Evolutionary conservation across 805 yeast genomes (phyloP).

Genomic region (Starmerella ratchasimensis): DNA sequence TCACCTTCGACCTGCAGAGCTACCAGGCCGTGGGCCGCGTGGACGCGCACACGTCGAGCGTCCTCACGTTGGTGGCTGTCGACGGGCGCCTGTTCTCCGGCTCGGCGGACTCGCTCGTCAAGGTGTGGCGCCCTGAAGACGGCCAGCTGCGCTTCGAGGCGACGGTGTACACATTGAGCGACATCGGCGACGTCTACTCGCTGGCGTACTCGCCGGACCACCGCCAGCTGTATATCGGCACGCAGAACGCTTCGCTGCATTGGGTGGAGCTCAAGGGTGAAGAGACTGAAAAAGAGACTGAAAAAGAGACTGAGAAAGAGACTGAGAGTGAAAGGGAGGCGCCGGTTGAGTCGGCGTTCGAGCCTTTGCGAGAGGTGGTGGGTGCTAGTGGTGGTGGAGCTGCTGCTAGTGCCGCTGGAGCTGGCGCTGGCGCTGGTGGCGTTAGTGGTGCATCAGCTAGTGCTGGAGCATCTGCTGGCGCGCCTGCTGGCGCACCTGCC

Average conservation of each 20-base stretch:
- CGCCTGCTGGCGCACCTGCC: slow-evolving; percentile 4
- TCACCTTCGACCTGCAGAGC: slow-evolving; percentile 53
- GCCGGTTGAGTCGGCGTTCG: too few species aligned
- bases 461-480: too few species aligned
- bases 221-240: slow-evolving; percentile 64
- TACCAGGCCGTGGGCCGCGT: slow-evolving; percentile 43
- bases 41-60: slow-evolving; percentile 59
- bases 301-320: too few species aligned
- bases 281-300: slow-evolving; percentile 1
- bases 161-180: slow-evolving; percentile 70
- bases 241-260: slow-evolving; percentile 80
- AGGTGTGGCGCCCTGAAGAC: slow-evolving; percentile 52
- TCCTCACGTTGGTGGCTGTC: slow-evolving; percentile 42
- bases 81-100: slow-evolving; percentile 61
- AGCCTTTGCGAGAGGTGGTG: too few species aligned
- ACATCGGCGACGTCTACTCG: slow-evolving; percentile 88
- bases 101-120: slow-evolving; percentile 78
- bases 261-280: slow-evolving; percentile 41
- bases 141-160: slow-evolving; percentile 31
- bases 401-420: too few species aligned
- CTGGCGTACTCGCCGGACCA: slow-evolving; percentile 50
- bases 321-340: too few species aligned
- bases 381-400: too few species aligned
- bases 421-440: too few species aligned
- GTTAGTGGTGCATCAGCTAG: too few species aligned